Conservation (phyloP, 2,329 filamentous ascomycete species). For the Apiospora arundinis region DNA sequence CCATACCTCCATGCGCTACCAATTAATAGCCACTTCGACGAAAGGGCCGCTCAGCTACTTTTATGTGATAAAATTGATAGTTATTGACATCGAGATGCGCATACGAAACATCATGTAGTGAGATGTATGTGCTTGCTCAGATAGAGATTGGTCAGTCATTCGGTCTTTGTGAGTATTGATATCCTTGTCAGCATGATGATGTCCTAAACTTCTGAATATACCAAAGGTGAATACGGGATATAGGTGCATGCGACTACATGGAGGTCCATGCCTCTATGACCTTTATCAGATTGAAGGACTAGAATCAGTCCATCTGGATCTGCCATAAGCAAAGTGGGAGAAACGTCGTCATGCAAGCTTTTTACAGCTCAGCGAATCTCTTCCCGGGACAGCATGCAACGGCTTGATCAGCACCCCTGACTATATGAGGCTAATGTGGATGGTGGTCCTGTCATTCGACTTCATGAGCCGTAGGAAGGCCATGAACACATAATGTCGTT, state of each 20-base stretch:
- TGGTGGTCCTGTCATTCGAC: background rate
- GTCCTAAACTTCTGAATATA: background rate
- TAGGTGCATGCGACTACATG: too few relatives aligned
- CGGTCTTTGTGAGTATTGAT: too few relatives aligned
- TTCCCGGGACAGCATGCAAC: background rate
- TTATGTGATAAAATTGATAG: too few relatives aligned
- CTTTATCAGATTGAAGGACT: background rate
- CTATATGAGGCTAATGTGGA: background rate
- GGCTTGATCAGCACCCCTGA: background rate
- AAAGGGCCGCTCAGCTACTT: too few relatives aligned
- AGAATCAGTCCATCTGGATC: background rate
- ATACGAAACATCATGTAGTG: too few relatives aligned
- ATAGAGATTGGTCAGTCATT: too few relatives aligned
- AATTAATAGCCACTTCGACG: too few relatives aligned
- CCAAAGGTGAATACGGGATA: background rate
- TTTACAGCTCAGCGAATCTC: constrained; percentile 3
- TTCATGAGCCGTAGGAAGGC: background rate
- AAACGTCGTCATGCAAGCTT: constrained; percentile 11
- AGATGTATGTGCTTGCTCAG: too few relatives aligned
- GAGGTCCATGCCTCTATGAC: background rate
- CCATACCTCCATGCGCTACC: too few relatives aligned
- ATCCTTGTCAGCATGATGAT: too few relatives aligned
- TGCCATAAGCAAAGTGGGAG: background rate
- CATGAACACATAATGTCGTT: background rate
- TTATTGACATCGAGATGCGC: too few relatives aligned